Base-by-base conservation (phyloP, 257 asterid species). In the Lavandula angustifolia region DNA sequence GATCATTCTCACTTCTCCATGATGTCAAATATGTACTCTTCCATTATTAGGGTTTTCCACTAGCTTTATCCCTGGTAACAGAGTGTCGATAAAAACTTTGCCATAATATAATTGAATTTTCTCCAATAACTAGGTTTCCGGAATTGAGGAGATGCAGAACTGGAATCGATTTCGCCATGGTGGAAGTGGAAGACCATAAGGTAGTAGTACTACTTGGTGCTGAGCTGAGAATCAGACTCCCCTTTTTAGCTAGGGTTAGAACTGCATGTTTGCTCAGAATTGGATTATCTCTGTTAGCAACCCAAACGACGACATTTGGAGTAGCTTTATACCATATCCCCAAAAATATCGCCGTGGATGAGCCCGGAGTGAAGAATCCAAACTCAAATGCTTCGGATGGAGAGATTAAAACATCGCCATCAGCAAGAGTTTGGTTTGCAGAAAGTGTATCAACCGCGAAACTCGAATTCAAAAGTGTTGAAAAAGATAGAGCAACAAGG, bases 251-350 rank as follows among this genome's bases (percentile, higher is more conserved):
- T 22, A 70, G 8, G 9, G 65, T 62, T 13, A 62, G 27, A 11
- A 37, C 57, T 3, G 60, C 66, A 4, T 27, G 10, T 53, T 48
- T 44, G 17, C 34, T 44, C 35, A 6, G 29, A 31, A 70, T 34
- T 0, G 75, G 65, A 4, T 37, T 62, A 9, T 18, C 10, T 14
- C 70, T 27, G 59, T 70, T 62, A 17, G 75, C 75, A 18, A 70
- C 60, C 75, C 75, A 70, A 43, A 62, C 65, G 22, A 70, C 41
- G 13, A 70, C 54, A 22, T 62, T 41, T 14, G 75, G 75, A 8
- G 75, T 54, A 46, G 64, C 65, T 62, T 12, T 43, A 10, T 62
- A 54, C 60, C 75, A 27, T 44, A 62, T 54, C 0, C 75, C 75
- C 3, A 70, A 7, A 17, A 42, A 62, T 54, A 48, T 63, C 11